Evolutionary conservation across 768 basidiomycete species (phyloP), one percentile per base, ranked within the genome.

Genomic region (Leccinum boreale): DNA sequence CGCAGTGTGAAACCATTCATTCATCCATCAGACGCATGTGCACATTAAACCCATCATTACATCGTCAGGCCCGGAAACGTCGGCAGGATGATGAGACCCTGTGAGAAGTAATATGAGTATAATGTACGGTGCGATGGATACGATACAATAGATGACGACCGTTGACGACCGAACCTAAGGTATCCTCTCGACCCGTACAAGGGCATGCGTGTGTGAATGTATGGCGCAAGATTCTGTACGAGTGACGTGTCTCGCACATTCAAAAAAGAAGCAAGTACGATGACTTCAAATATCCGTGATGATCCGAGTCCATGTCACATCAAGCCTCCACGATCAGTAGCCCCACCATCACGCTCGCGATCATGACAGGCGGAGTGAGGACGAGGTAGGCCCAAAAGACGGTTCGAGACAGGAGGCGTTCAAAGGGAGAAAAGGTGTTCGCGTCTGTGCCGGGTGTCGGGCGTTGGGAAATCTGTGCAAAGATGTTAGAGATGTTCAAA

Each of bases 371-470:
- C 2, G 94, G 94, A 0, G 94, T 95, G 56, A 94, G 76, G 33
- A 93, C 74, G 63, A 91, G 94, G 68, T 96, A 98, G 2, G 88
- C 81, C 92, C 93, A 94, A 70, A 94, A 94, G 58, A 98, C 92
- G 0, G 95, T 98, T 53, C 91, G 82, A 58, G 86, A 88, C 70
- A 97, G 89, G 35, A 98, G 80, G 1, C 93, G 79, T 75, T 98
- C 96, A 68, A 98, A 98, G 0, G 69, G 60, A 1, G 67, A 70
- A 11, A 61, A 36, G 1, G 55, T 33, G 17, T 60, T 33, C 0
- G 50, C 1, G n/a, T 47, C 45, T 9, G 56, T 10, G 6, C 5
- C 21, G 28, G 53, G 11, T 14, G 47, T 0, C 3, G 56, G 23
- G 42, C 60, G 60, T 49, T 70, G 69, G 1, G 69, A 58, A 21